A percentile compares a stretch with the other conserved stretches of the same genome.
phyloP scores from a whole-genome alignment of 1,284 basidiomycete genomes.

The Ganoderma boninense region DNA sequence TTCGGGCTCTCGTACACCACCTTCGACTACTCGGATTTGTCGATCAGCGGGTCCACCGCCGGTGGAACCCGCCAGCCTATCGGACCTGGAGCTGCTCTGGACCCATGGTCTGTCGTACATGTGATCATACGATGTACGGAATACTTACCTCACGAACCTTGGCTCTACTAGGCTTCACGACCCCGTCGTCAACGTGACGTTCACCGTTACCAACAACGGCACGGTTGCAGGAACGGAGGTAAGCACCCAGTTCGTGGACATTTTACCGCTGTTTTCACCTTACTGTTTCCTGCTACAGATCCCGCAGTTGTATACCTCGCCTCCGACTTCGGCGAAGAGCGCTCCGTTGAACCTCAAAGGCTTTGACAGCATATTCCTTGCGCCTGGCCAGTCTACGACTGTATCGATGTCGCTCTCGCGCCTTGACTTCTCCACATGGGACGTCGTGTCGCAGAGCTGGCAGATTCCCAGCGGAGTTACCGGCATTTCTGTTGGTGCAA shows the following conservation, averaged over 20 bases:
- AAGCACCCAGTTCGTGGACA: background rate
- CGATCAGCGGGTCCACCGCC: slow-evolving; percentile 35
- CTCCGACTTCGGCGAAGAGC: slow-evolving; percentile 62
- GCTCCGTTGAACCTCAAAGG: slow-evolving; percentile 72
- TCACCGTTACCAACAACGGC: slow-evolving; percentile 47
- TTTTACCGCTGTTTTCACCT: background rate
- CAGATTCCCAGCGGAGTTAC: slow-evolving; percentile 35
- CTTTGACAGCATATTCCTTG: slow-evolving; percentile 64
- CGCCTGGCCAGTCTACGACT: slow-evolving; percentile 53
- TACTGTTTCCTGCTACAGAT: slow-evolving; percentile 26
- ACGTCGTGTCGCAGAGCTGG: slow-evolving; percentile 40
- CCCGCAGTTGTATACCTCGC: slow-evolving; percentile 73
- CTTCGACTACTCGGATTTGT: slow-evolving; percentile 46
- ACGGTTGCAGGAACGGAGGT: slow-evolving; percentile 45
- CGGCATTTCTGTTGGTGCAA: slow-evolving; percentile 41
- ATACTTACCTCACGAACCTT: background rate
- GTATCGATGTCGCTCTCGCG: slow-evolving; percentile 66
- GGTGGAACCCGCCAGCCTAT: slow-evolving; percentile 40
- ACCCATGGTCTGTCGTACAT: slow-evolving; percentile 38
- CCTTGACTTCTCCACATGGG: slow-evolving; percentile 58
- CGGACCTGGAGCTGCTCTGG: slow-evolving; percentile 41
- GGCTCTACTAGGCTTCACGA: slow-evolving; percentile 41
- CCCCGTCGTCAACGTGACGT: slow-evolving; percentile 42
- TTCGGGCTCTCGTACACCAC: slow-evolving; percentile 54
- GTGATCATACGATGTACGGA: background rate